Base-by-base conservation (phyloP, 768 basidiomycete genomes). In the Amanita fuliginea region DNA sequence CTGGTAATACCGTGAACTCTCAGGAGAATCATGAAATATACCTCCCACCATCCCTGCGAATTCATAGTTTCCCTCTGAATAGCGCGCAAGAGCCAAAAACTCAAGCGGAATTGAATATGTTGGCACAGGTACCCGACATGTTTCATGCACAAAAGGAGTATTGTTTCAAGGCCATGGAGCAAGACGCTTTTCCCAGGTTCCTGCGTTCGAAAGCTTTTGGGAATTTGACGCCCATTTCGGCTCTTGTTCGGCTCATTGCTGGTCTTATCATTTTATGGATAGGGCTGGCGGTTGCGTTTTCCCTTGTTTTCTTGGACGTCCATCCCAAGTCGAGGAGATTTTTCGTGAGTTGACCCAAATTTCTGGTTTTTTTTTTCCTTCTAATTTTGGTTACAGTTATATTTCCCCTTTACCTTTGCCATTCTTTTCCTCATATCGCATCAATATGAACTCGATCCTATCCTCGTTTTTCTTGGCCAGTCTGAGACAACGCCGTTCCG, bases 131-230 rank as follows among this genome's bases (percentile, higher is more conserved):
- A 42, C 96, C 96, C 11, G 96, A 99, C 63, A 86, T 98, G 71
- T 98, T 96, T 73, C 91, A 98, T 62, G 71, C 83, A 0, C 95
- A 98, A 71, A 97, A 98, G 71, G 92, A 96, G 61, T 96, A 95
- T 61, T 90, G 91, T 62, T 95, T 93, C 76, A 79, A 87, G 41
- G 89, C 90, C 0, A 92, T 97, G 83, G 93, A 96, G 59, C 90
- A 94, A 65, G 89, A 92, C 56, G 90, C 89, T 14, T 92, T 89
- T 69, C 90, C 89, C 37, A 78, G 95, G 4, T 98, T 99, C 75
- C 72, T 99, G 42, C 77, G 96, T 52, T 83, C 90, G 2, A 99
- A 98, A 68, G 94, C 94, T n/a, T 98, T 97, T 60, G 91, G 92
- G 24, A 99, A 98, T 64, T 69, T 99, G 47, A 97, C 96, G 2